These are phyloP conservation scores for Physaria fendleri DNA, from an alignment of 345 rosid genomes.

Conservation along the genomic window DNA sequence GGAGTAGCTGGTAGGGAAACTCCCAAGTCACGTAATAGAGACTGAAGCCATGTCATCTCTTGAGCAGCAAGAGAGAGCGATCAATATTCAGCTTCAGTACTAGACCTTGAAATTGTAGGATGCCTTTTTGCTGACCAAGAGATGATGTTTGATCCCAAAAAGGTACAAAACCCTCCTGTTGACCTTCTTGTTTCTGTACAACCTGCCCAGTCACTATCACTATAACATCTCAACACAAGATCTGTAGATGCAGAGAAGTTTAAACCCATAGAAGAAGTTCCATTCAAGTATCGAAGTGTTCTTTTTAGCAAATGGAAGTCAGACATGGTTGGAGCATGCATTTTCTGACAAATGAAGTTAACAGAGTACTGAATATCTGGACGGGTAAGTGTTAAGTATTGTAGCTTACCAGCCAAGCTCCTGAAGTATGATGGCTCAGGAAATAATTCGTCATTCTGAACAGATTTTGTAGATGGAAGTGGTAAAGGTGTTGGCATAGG, in stretches of 20 bases:
- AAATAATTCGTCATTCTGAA: no score
- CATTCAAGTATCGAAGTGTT: background rate
- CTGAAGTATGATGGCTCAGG: no score
- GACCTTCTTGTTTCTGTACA: background rate
- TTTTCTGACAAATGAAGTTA: no score
- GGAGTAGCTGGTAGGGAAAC: no score
- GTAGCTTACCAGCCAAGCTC: no score
- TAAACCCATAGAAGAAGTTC: background rate
- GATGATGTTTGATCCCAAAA: background rate
- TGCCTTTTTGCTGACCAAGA: background rate
- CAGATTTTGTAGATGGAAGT: no score
- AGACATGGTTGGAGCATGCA: no score
- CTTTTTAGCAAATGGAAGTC: no score
- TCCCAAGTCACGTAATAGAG: no score
- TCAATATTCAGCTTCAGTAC: background rate
- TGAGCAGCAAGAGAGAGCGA: background rate
- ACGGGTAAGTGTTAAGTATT: no score
- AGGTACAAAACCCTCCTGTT: background rate
- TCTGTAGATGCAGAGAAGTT: background rate
- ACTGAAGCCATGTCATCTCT: background rate
- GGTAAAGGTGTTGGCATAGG: no score
- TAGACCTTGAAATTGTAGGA: fast-evolving
- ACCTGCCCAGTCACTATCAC: background rate
- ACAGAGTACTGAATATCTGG: no score
- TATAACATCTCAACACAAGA: background rate